A percentile compares a stretch with the other conserved stretches of the same genome.
Conservation (phyloP, 2,329 filamentous ascomycete genomes). For the Aspergillus transmontanensis region DNA sequence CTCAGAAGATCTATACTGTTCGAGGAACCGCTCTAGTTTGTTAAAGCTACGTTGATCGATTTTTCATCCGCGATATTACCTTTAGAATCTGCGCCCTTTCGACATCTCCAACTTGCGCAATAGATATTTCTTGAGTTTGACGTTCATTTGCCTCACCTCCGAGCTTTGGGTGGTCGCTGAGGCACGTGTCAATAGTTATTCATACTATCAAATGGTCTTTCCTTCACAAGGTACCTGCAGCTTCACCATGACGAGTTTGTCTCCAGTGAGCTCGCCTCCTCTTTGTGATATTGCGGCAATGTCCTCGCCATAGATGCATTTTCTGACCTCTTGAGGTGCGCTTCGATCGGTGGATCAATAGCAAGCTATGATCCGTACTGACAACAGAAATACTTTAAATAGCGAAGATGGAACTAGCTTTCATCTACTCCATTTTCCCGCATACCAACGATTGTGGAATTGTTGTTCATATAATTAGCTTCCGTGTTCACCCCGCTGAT, state of each 20-base stretch:
- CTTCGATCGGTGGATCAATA: constrained; percentile 32
- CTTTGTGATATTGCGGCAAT: constrained; percentile 35
- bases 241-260: constrained; percentile 33
- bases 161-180: constrained; percentile 37
- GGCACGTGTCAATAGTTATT: not conserved
- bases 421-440: no score
- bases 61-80: constrained; percentile 16
- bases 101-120: constrained; percentile 38
- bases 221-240: constrained; percentile 28
- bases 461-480: not conserved
- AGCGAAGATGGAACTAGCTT: not conserved
- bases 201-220: not conserved
- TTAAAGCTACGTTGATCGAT: not conserved
- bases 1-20: constrained; percentile 14
- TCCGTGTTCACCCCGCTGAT: not conserved
- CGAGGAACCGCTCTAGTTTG: constrained; percentile 35
- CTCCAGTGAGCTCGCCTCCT: constrained; percentile 35
- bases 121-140: constrained; percentile 34
- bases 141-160: constrained; percentile 37
- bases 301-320: constrained; percentile 37
- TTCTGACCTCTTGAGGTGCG: constrained; percentile 32
- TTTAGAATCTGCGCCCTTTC: constrained; percentile 34
- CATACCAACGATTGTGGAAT: not conserved
- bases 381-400: not conserved
- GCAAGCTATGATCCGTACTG: not conserved